Evolutionary conservation across 148 eudicot species (phyloP).

Genomic region (Gaultheria prostrata): DNA sequence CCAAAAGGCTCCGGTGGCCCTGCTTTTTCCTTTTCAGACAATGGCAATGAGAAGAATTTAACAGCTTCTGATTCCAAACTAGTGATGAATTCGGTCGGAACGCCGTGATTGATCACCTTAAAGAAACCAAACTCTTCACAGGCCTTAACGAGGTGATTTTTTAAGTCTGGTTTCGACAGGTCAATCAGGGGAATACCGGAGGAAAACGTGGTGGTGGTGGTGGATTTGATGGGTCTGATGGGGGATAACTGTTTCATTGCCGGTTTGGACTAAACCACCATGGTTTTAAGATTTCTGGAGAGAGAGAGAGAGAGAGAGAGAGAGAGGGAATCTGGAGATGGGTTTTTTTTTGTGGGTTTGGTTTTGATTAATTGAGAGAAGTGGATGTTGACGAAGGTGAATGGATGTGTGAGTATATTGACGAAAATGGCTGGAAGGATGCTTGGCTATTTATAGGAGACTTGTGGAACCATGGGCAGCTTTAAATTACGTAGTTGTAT

Average conservation of each 20-base stretch:
- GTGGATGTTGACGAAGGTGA: neutral
- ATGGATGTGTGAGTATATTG: neutral
- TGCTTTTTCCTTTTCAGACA: conserved; percentile 32
- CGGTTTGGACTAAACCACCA: conserved; percentile 46
- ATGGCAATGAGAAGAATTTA: conserved; percentile 45
- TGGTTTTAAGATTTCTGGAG: conserved; percentile 3
- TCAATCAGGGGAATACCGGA: conserved; percentile 42
- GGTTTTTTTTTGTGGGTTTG: neutral
- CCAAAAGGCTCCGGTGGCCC: conserved; percentile 49
- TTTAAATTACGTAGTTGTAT: too few relatives aligned
- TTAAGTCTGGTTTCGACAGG: conserved; percentile 49
- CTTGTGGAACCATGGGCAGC: neutral
- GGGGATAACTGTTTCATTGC: conserved; percentile 35
- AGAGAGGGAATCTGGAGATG: neutral
- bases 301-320: neutral
- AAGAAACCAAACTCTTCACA: conserved; percentile 62
- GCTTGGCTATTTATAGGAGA: conserved; percentile 33
- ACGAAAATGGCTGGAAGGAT: conserved; percentile 13
- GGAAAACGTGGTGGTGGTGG: conserved; percentile 26
- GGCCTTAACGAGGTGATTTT: conserved; percentile 38
- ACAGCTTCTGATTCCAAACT: conserved; percentile 40
- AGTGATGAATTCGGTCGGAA: conserved; percentile 34
- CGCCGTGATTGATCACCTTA: conserved; percentile 55
- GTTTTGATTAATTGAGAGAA: neutral
- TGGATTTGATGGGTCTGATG: conserved; percentile 25